Percentiles rank a stretch among this genome's conserved stretches.
These are phyloP conservation scores for Trichosporon faecale DNA, from an alignment of 1,284 basidiomycete species.

Conservation along the genomic window DNA sequence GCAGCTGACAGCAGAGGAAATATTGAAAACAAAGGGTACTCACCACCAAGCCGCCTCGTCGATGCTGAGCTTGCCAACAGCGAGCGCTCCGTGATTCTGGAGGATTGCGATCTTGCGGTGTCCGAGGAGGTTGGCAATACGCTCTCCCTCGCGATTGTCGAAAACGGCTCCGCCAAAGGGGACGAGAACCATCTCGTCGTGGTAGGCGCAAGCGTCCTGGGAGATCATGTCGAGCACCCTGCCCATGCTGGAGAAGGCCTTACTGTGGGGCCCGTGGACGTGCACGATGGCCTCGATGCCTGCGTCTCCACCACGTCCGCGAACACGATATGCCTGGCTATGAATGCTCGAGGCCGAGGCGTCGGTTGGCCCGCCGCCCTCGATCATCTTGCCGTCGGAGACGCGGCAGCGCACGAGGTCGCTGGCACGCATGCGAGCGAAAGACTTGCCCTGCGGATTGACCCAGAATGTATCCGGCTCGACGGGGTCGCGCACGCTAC, in stretches of 20 bases:
- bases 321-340: constrained; percentile 35
- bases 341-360: constrained; percentile 44
- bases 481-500: constrained; percentile 41
- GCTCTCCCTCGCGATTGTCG: constrained; percentile 40
- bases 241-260: constrained; percentile 39
- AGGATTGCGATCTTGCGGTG: constrained; percentile 39
- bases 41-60: constrained; percentile 50
- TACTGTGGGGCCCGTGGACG: constrained; percentile 45
- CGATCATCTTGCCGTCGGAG: constrained; percentile 35
- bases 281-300: constrained; percentile 44
- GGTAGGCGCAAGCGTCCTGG: constrained; percentile 45
- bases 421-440: constrained; percentile 38
- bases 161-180: constrained; percentile 47
- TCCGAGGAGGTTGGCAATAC: constrained; percentile 35
- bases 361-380: constrained; percentile 39
- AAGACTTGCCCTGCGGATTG: constrained; percentile 43
- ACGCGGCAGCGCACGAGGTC: constrained; percentile 38
- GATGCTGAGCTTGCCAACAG: constrained; percentile 38
- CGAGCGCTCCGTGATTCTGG: constrained; percentile 44
- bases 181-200: constrained; percentile 40
- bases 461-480: constrained; percentile 48
- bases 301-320: constrained; percentile 33
- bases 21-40: constrained; percentile 16
- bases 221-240: constrained; percentile 44
- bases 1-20: not conserved